Evolutionary conservation across 2,329 filamentous ascomycete species (phyloP), one percentile per base, ranked within the genome.

Genomic region (Rhynchosporium secalis): DNA sequence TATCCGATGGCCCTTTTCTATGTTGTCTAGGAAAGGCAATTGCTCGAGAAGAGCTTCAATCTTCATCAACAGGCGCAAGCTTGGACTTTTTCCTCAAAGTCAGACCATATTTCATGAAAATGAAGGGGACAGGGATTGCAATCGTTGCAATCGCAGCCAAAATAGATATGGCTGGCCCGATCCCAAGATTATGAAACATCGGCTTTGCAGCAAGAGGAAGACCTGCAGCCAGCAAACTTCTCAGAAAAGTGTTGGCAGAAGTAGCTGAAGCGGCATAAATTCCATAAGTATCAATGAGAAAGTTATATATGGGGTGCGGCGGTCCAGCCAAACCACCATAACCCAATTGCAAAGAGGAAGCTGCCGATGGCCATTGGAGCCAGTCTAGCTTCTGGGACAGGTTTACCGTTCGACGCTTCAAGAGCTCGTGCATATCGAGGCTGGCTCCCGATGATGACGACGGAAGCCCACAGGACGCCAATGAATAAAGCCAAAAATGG

Each of bases 131-230:
- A 0, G 83, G 83, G 15, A 86, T 80, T 58, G 84, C 73, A 41
- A 81, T 65, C 0, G 78, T 77, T 0, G 83, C 81, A 59, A 87
- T 81, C 0, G 78, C 81, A 0, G 83, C 89, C 12, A 89, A 81
- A 2, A 91, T 82, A 66, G 81, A 86, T 4, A 83, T 80, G 0
- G 86, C 88, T 36, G 86, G 88, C 0, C 83, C 83, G 13, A 89
- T 81, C 0, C 88, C 88, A 20, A 92, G 72, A 41, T 83, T 84
- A 62, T 84, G 79, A 69, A 88, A 89, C 77, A 91, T 77, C 0
- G 71, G 70, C 10, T 56, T 60, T 3, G 77, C 76, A 0, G 76
- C 78, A 0, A 81, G 71, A 0, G 80, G 79, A 12, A 81, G 66
- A 10, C 78, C 80, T 0, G 77, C 78, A 6, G 76, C 79, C n/a